Evolutionary conservation across 2,329 filamentous ascomycete species (phyloP).

Genomic region (Geosmithia flava): DNA sequence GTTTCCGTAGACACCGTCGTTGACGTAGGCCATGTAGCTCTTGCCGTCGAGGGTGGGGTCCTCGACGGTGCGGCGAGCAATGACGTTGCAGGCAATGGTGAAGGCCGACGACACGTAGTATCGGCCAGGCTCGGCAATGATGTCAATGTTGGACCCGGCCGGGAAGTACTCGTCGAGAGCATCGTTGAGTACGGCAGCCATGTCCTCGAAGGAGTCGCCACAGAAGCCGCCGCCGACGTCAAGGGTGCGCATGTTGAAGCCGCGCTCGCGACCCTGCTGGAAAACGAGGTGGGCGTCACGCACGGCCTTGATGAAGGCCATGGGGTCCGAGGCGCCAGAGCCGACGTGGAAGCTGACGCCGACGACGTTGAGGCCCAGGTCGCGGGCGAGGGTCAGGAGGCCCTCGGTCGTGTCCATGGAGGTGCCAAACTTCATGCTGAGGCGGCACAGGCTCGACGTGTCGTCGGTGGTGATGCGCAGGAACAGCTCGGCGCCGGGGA

Average conservation of each 20-base stretch:
- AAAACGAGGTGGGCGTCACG: constrained; percentile 82
- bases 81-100: constrained; percentile 90
- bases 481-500: constrained; percentile 79
- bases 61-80: constrained; percentile 80
- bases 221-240: constrained; percentile 93
- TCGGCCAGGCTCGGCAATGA: constrained; percentile 93
- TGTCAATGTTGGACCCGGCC: constrained; percentile 52
- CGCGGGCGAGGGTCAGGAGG: constrained; percentile 67
- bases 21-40: constrained; percentile 94
- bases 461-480: constrained; percentile 95
- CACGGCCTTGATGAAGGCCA: constrained; percentile 82
- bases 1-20: constrained; percentile 96
- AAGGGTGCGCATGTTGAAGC: constrained; percentile 73
- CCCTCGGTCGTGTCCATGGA: constrained; percentile 69
- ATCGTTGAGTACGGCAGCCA: constrained; percentile 67
- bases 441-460: constrained; percentile 81
- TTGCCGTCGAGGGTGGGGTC: constrained; percentile 52
- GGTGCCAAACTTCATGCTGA: constrained; percentile 96
- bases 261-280: constrained; percentile 64
- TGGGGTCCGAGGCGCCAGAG: constrained; percentile 88
- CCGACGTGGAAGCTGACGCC: constrained; percentile 98
- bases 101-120: constrained; percentile 94
- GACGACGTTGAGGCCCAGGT: constrained; percentile 79
- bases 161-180: constrained; percentile 87
- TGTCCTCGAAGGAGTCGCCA: constrained; percentile 80